These are phyloP conservation scores for Xerocomellus chrysenteron DNA, from an alignment of 768 basidiomycete genomes.

Conservation along the genomic window DNA sequence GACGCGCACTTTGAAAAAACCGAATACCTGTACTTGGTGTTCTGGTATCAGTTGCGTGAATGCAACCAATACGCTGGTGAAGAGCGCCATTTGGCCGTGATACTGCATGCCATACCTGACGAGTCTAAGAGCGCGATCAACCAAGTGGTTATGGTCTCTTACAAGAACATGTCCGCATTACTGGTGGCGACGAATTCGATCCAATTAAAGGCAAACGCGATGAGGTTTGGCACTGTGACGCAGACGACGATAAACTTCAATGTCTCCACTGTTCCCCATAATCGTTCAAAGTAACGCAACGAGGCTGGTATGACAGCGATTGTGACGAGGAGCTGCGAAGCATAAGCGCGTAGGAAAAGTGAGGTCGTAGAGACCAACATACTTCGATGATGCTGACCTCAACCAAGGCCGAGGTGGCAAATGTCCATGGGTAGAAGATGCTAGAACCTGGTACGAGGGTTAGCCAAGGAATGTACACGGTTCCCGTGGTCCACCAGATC, in stretches of 20 bases:
- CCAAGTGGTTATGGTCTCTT: constrained; percentile 31
- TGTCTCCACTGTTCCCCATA: constrained; percentile 90
- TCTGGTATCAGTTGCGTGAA: constrained; percentile 98
- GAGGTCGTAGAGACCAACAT: constrained; percentile 27
- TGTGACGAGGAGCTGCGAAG: constrained; percentile 67
- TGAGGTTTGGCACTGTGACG: constrained; percentile 80
- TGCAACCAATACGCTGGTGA: constrained; percentile 86
- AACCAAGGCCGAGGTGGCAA: constrained; percentile 85
- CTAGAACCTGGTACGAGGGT: constrained; percentile 79
- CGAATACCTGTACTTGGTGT: constrained; percentile 93
- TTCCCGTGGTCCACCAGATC: constrained; percentile 54
- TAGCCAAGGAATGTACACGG: constrained; percentile 59
- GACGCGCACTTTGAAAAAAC: constrained; percentile 79
- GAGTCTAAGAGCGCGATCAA: constrained; percentile 13
- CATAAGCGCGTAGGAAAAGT: constrained; percentile 3
- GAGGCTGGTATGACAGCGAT: constrained; percentile 78
- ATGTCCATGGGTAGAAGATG: constrained; percentile 89
- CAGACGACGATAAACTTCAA: constrained; percentile 82
- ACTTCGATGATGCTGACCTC: constrained; percentile 87
- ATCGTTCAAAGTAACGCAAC: constrained; percentile 85
- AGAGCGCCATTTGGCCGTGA: constrained; percentile 90
- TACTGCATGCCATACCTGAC: constrained; percentile 83
- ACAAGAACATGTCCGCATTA: constrained; percentile 78
- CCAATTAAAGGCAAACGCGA: constrained; percentile 87
- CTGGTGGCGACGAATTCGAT: constrained; percentile 73